Conservation (phyloP, 2,329 filamentous ascomycete species). For the Microcyclospora tardicrescens region DNA sequence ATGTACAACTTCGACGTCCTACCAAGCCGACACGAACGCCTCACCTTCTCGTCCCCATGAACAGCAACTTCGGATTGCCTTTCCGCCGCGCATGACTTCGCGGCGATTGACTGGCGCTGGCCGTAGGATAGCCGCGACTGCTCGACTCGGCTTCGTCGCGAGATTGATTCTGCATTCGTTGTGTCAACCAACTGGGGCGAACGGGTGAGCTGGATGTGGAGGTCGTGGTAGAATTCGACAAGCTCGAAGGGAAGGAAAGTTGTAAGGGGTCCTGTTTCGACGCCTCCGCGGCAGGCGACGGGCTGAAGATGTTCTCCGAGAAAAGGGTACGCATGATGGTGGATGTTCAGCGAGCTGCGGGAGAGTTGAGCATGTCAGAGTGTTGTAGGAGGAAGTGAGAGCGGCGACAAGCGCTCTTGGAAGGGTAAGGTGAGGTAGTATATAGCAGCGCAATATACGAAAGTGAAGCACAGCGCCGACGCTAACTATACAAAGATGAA, state of each 20-base stretch:
- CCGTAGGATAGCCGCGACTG: conserved; percentile 1
- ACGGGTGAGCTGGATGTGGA: conserved; percentile 16
- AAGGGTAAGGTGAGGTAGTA: too few species aligned
- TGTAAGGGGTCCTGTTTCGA: conserved; percentile 18
- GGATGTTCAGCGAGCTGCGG: not conserved
- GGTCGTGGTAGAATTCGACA: conserved; percentile 8
- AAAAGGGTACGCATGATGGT: conserved; percentile 23
- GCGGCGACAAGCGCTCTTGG: too few species aligned
- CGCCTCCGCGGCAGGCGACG: conserved; percentile 12
- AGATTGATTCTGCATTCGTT: conserved; percentile 15
- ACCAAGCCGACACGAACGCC: conserved; percentile 9
- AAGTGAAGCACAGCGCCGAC: too few species aligned
- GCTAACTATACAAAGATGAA: too few species aligned
- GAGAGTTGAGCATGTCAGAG: conserved; percentile 1
- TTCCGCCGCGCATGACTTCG: conserved; percentile 13
- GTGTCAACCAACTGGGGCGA: conserved; percentile 19
- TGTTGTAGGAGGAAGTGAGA: not conserved
- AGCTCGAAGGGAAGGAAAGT: conserved; percentile 15
- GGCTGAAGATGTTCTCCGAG: conserved; percentile 20
- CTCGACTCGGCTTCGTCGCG: conserved; percentile 8
- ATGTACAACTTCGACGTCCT: not conserved
- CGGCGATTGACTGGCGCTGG: conserved; percentile 3
- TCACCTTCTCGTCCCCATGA: conserved; percentile 93
- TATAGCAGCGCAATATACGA: too few species aligned
- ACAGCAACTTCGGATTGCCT: conserved; percentile 55